A percentile compares a stretch with the other conserved stretches of the same genome.
phyloP scores from a whole-genome alignment of 805 yeast genomes.

The Monosporozyma unispora region DNA sequence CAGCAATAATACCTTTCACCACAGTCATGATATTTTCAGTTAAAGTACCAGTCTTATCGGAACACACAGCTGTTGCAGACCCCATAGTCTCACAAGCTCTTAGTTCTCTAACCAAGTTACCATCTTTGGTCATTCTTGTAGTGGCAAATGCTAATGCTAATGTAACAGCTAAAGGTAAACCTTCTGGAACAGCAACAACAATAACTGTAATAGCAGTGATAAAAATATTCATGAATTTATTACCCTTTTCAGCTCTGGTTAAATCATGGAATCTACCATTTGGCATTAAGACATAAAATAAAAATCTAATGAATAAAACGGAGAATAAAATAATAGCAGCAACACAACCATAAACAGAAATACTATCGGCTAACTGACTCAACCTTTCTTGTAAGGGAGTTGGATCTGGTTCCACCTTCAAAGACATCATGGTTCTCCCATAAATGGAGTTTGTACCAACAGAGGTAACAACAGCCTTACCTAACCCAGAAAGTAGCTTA shows the following conservation, averaged over 20 bases:
- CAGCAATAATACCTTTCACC: conserved; percentile 65
- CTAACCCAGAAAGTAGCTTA: conserved; percentile 77
- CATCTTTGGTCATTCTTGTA: conserved; percentile 94
- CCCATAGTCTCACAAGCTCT: conserved; percentile 98
- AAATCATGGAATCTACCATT: conserved; percentile 35
- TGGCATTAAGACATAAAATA: conserved; percentile 43
- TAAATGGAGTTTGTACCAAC: conserved; percentile 85
- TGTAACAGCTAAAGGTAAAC: conserved; percentile 94
- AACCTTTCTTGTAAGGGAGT: conserved; percentile 87
- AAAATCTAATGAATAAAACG: conserved; percentile 68
- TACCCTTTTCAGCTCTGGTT: conserved; percentile 68
- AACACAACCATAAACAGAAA: conserved; percentile 85
- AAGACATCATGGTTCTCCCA: conserved; percentile 82
- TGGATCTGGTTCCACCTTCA: conserved; percentile 64
- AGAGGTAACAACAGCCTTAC: conserved; percentile 77
- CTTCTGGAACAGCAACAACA: conserved; percentile 99
- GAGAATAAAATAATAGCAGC: conserved; percentile 78
- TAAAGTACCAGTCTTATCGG: conserved; percentile 95
- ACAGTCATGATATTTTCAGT: conserved; percentile 92
- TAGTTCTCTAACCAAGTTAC: conserved; percentile 87
- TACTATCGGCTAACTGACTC: conserved; percentile 78
- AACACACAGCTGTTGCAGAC: conserved; percentile 92
- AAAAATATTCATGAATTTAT: conserved; percentile 71
- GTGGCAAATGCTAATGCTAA: conserved; percentile 96
- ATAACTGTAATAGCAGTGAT: conserved; percentile 88